A percentile compares a stretch with the other conserved stretches of the same genome.
phyloP scores from a whole-genome alignment of 202 grass and related monocot genomes.

The Cymbopogon flexuosus region DNA sequence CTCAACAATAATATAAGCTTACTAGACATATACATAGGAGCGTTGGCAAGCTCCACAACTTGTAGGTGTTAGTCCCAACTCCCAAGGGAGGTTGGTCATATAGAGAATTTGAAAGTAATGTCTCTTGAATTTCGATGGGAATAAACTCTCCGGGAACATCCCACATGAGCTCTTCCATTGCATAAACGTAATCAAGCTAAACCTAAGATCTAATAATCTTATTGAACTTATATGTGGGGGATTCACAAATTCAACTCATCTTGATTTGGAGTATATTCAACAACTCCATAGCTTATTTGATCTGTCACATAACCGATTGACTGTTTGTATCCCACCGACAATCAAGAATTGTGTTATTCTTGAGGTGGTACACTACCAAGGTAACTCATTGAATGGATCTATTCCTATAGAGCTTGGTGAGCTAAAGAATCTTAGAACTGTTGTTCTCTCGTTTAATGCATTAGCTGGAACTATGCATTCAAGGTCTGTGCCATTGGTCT shows the following conservation, averaged over 20 bases:
- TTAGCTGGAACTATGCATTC: slow-evolving; percentile 44
- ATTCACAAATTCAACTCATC: slow-evolving; percentile 35
- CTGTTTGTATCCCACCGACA: slow-evolving; percentile 30
- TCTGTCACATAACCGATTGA: slow-evolving; percentile 41
- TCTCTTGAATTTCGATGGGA: slow-evolving; percentile 42
- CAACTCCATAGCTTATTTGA: slow-evolving; percentile 54
- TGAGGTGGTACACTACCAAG: slow-evolving; percentile 50
- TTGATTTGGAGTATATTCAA: slow-evolving; percentile 45
- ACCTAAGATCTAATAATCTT: no score
- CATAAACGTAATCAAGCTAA: no score
- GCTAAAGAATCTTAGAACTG: slow-evolving; percentile 44
- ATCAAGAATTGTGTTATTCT: slow-evolving; percentile 54
- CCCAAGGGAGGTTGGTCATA: slow-evolving; percentile 37
- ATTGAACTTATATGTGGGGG: slow-evolving; percentile 33
- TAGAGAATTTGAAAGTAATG: slow-evolving; percentile 50
- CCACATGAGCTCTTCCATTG: no score
- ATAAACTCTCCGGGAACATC: slow-evolving; percentile 27
- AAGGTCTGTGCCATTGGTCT: slow-evolving; percentile 18
- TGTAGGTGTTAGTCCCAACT: slow-evolving; percentile 53
- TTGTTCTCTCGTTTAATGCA: slow-evolving; percentile 57
- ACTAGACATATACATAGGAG: slow-evolving; percentile 43
- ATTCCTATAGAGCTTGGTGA: slow-evolving; percentile 52
- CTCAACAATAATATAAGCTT: slow-evolving; percentile 55
- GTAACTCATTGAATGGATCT: slow-evolving; percentile 51
- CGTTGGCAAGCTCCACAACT: slow-evolving; percentile 35